Evolutionary conservation across 257 asterid species (phyloP).

Genomic region (Scutellaria minor): DNA sequence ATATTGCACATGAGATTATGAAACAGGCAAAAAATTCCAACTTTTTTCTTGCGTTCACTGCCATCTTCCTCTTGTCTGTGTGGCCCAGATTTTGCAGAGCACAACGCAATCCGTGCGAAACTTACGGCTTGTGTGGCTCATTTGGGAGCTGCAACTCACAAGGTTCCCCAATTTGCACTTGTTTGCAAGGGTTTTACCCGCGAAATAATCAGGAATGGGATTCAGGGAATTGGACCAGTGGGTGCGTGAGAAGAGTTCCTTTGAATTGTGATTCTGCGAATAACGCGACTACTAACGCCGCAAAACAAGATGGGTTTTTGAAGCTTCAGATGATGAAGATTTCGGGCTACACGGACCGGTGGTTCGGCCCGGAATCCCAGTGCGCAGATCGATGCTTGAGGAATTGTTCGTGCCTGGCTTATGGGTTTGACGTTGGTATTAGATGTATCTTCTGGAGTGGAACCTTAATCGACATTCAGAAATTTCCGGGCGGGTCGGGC

Average conservation of each 20-base stretch:
- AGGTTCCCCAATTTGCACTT: slow-evolving; percentile 49
- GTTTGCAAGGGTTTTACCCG: slow-evolving; percentile 61
- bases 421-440: slow-evolving; percentile 42
- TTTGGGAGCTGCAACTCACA: slow-evolving; percentile 56
- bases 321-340: slow-evolving; percentile 47
- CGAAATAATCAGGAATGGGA: slow-evolving; percentile 48
- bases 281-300: slow-evolving; percentile 9
- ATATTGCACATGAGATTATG: slow-evolving; percentile 26
- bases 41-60: not conserved
- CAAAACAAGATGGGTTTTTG: slow-evolving; percentile 50
- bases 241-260: slow-evolving; percentile 52
- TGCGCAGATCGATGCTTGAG: slow-evolving; percentile 50
- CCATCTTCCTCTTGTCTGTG: slow-evolving; percentile 18
- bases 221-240: slow-evolving; percentile 56
- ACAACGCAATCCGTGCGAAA: slow-evolving; percentile 27
- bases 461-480: slow-evolving; percentile 47
- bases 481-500: slow-evolving; percentile 40
- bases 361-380: slow-evolving; percentile 31
- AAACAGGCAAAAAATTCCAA: slow-evolving; percentile 9
- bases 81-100: slow-evolving; percentile 33
- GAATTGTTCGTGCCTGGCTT: slow-evolving; percentile 63
- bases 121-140: slow-evolving; percentile 50
- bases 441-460: slow-evolving; percentile 61
- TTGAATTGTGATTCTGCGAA: slow-evolving; percentile 44
- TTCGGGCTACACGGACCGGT: slow-evolving; percentile 46